A percentile compares a stretch with the other conserved stretches of the same genome.
Evolutionary conservation across 164 flowering plant genomes (phyloP).

Genomic region (Tetracentron sinense): DNA sequence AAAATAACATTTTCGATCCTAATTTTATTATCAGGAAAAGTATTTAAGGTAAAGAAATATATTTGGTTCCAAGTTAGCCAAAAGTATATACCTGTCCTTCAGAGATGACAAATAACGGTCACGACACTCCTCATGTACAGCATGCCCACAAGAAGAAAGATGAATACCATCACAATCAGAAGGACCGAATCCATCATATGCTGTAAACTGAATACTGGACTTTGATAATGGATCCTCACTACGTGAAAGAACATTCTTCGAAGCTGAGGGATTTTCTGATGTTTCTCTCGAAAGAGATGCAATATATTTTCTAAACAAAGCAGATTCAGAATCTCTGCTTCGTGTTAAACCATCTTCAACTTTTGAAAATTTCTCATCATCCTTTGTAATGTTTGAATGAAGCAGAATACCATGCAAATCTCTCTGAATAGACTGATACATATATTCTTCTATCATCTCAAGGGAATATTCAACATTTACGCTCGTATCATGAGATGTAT

Average conservation of each 20-base stretch:
- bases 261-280: constrained; percentile 33
- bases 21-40: no score
- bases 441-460: constrained; percentile 55
- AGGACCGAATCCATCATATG: constrained; percentile 73
- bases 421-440: constrained; percentile 39
- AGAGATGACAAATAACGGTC: constrained; percentile 76
- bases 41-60: background rate
- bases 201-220: constrained; percentile 16
- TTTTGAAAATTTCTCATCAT: constrained; percentile 11
- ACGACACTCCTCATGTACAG: constrained; percentile 90
- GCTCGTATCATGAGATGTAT: constrained; percentile 22
- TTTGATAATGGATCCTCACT: constrained; percentile 22
- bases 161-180: constrained; percentile 75
- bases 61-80: background rate
- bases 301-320: constrained; percentile 51
- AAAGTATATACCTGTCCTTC: constrained; percentile 61
- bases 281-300: constrained; percentile 42
- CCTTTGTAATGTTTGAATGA: constrained; percentile 13
- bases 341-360: constrained; percentile 19
- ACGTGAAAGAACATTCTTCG: constrained; percentile 20
- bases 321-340: constrained; percentile 26
- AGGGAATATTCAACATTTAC: constrained; percentile 23
- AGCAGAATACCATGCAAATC: constrained; percentile 25
- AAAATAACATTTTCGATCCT: no score
- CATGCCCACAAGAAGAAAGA: constrained; percentile 98